These are phyloP conservation scores for Psilocybe subaeruginosa DNA, from an alignment of 768 basidiomycete species.

Conservation along the genomic window DNA sequence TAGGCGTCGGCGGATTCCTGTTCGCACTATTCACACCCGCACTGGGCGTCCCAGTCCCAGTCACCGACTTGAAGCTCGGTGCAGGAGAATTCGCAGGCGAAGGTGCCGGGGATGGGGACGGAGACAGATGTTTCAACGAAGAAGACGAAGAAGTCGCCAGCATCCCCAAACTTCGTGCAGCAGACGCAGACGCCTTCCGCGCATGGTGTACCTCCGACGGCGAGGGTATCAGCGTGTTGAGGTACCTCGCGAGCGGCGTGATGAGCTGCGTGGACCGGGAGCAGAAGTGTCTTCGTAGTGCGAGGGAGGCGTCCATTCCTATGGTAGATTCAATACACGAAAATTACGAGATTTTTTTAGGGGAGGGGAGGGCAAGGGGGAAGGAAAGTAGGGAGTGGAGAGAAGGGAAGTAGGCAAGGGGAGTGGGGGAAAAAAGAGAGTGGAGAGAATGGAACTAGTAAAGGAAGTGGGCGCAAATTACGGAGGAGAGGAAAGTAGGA, in stretches of 20 bases:
- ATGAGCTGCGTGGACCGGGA: constrained; percentile 85
- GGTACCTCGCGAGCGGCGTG: constrained; percentile 89
- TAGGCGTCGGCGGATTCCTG: not conserved
- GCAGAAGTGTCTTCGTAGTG: constrained; percentile 80
- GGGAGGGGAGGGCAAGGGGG: too few relatives aligned
- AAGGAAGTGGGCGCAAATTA: too few relatives aligned
- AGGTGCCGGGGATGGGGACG: not conserved
- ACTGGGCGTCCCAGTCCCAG: not conserved
- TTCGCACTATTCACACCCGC: not conserved
- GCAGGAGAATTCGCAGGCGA: not conserved
- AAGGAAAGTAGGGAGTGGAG: too few relatives aligned
- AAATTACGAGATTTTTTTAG: too few relatives aligned
- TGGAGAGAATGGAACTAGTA: too few relatives aligned
- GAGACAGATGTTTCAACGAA: not conserved
- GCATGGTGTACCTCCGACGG: constrained; percentile 52
- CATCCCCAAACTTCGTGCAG: not conserved
- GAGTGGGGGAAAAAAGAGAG: too few relatives aligned
- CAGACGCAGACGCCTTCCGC: constrained; percentile 20
- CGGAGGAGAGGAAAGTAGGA: too few relatives aligned
- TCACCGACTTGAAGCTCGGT: not conserved
- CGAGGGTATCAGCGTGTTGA: constrained; percentile 83
- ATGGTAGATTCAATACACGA: not conserved
- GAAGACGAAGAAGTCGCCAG: not conserved
- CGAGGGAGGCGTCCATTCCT: constrained; percentile 68
- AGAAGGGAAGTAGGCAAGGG: not conserved